Conservation (phyloP, 2,329 filamentous ascomycete genomes). For the Elsinoe necatrix region DNA sequence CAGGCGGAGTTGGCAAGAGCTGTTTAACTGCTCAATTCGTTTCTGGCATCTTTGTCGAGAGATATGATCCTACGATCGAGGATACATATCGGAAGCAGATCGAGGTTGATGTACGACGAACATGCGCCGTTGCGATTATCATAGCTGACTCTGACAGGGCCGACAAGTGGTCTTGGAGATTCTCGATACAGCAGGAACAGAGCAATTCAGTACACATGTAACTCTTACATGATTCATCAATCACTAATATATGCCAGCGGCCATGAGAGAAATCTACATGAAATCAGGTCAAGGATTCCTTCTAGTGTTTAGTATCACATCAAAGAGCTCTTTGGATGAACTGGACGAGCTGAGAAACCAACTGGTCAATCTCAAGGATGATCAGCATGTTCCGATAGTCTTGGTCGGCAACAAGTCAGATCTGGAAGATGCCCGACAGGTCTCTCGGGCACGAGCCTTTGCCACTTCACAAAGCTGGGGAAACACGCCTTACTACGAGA, state of each 20-base stretch:
- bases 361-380: conserved; percentile 84
- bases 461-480: conserved; percentile 80
- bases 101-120: conserved; percentile 67
- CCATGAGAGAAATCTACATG: conserved; percentile 70
- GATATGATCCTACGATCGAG: conserved; percentile 55
- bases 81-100: conserved; percentile 54
- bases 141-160: conserved; percentile 46
- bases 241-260: not conserved
- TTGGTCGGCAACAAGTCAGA: conserved; percentile 91
- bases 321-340: conserved; percentile 72
- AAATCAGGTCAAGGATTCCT: conserved; percentile 88
- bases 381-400: conserved; percentile 63
- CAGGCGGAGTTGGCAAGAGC: conserved; percentile 85
- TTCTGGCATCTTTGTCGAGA: conserved; percentile 20
- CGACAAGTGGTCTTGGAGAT: conserved; percentile 86
- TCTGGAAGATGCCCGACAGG: conserved; percentile 73
- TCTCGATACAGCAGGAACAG: conserved; percentile 82
- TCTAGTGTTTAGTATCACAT: conserved; percentile 86
- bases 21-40: conserved; percentile 68
- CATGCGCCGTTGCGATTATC: not conserved
- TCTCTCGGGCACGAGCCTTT: conserved; percentile 72
- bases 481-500: conserved; percentile 82
- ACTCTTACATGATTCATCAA: not conserved
- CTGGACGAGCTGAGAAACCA: conserved; percentile 75
- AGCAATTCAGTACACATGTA: conserved; percentile 79